Conservation (phyloP, 2,329 filamentous ascomycete genomes). For the Apiospora pterosperma region DNA sequence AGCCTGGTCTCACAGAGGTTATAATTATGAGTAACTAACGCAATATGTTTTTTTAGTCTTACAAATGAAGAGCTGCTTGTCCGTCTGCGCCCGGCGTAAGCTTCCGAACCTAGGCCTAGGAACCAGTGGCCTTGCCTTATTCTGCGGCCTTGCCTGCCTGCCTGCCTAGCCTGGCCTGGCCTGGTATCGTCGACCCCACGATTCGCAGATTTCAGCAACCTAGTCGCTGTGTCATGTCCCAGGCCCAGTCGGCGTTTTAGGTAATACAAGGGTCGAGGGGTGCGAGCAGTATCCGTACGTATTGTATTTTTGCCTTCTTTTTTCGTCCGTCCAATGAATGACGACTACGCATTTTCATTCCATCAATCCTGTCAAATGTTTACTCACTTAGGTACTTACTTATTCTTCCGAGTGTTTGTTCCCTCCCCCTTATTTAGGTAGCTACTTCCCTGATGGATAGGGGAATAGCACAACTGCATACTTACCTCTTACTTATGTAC, state of each 20-base stretch:
- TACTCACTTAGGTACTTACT: not conserved
- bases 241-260: slow-evolving; percentile 1
- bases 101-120: not conserved
- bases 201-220: slow-evolving; percentile 2
- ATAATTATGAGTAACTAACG: too few relatives aligned
- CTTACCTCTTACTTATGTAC: too few relatives aligned
- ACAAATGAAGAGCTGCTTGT: not conserved
- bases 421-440: not conserved
- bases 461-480: too few relatives aligned
- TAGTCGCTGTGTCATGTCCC: not conserved
- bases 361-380: not conserved
- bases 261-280: not conserved
- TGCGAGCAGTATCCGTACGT: not conserved
- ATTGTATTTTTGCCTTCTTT: not conserved
- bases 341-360: not conserved
- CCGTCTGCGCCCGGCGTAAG: not conserved
- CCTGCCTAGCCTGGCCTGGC: too few relatives aligned
- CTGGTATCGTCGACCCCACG: not conserved
- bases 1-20: too few relatives aligned
- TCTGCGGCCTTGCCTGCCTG: not conserved
- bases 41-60: not conserved
- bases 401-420: not conserved
- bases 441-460: not conserved
- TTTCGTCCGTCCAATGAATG: not conserved
- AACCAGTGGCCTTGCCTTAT: not conserved